These are phyloP conservation scores for Lyophyllum atratum DNA, from an alignment of 768 basidiomycete species.

Conservation along the genomic window DNA sequence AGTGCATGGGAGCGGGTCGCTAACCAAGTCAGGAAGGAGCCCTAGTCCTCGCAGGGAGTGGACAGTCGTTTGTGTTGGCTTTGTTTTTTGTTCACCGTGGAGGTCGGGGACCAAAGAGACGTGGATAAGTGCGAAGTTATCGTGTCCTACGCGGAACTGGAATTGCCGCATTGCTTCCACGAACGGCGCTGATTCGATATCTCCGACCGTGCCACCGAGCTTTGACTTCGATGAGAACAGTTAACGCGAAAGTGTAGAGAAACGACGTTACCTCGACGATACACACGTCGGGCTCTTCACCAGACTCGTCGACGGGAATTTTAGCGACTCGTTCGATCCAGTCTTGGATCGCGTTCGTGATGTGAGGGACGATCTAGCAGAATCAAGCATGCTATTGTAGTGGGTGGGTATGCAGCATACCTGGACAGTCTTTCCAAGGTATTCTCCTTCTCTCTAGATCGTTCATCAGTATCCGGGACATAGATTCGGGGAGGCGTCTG, in stretches of 20 bases:
- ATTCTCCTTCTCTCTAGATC: conserved; percentile 76
- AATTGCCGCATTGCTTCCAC: conserved; percentile 99
- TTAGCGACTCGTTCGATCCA: conserved; percentile 97
- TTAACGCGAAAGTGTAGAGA: not conserved
- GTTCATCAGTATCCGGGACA: not conserved
- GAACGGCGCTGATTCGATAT: conserved; percentile 98
- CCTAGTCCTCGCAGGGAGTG: conserved; percentile 92
- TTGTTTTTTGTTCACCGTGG: conserved; percentile 99
- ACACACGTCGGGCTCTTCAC: conserved; percentile 92
- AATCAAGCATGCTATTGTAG: not conserved
- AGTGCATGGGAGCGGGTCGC: conserved; percentile 22
- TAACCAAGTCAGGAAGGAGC: conserved; percentile 86
- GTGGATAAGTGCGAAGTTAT: conserved; percentile 96
- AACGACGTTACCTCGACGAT: conserved; percentile 83
- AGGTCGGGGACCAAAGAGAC: conserved; percentile 98
- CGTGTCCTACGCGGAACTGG: conserved; percentile 95
- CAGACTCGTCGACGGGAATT: conserved; percentile 93
- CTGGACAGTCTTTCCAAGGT: conserved; percentile 97
- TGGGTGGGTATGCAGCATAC: conserved; percentile 37
- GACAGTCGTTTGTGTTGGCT: conserved; percentile 97
- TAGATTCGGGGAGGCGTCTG: conserved; percentile 22
- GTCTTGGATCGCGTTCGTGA: conserved; percentile 97
- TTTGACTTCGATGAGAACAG: conserved; percentile 27
- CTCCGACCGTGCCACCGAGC: conserved; percentile 98
- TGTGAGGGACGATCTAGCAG: conserved; percentile 85